A percentile compares a stretch with the other conserved stretches of the same genome.
Conservation (phyloP, 2,329 filamentous ascomycete genomes). For the Penicillium palitans region DNA sequence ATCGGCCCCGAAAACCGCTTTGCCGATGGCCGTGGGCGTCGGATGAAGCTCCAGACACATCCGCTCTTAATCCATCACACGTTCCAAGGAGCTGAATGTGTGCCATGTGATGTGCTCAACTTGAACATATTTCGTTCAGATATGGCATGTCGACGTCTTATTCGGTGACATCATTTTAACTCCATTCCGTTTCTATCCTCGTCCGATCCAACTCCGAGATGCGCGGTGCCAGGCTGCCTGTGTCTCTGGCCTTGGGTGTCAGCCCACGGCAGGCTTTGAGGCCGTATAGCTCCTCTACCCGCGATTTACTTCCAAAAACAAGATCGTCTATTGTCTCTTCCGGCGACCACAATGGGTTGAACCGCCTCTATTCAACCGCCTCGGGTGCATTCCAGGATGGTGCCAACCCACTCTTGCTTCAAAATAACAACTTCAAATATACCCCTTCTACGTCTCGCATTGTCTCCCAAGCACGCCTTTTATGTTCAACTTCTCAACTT, state of each 20-base stretch:
- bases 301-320: conserved; percentile 20
- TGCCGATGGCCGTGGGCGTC: conserved; percentile 14
- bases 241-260: conserved; percentile 36
- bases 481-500: conserved; percentile 30
- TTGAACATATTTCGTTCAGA: conserved; percentile 23
- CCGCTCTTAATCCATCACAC: conserved; percentile 18
- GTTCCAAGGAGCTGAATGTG: conserved; percentile 13
- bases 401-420: conserved; percentile 18
- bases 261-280: conserved; percentile 28
- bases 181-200: conserved; percentile 18
- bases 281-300: conserved; percentile 19
- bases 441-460: conserved; percentile 17
- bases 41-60: conserved; percentile 12
- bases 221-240: conserved; percentile 45
- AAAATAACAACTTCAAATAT: conserved; percentile 16
- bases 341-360: conserved; percentile 13
- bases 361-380: conserved; percentile 28
- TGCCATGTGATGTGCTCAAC: conserved; percentile 13
- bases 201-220: conserved; percentile 34
- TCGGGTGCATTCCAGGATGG: conserved; percentile 24
- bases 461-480: conserved; percentile 26
- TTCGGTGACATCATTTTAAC: conserved; percentile 29
- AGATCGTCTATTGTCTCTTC: background rate
- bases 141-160: conserved; percentile 33
- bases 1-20: conserved; percentile 18